phyloP scores from a whole-genome alignment of 768 basidiomycete genomes.

The Phylloporus rhodoxanthus region DNA sequence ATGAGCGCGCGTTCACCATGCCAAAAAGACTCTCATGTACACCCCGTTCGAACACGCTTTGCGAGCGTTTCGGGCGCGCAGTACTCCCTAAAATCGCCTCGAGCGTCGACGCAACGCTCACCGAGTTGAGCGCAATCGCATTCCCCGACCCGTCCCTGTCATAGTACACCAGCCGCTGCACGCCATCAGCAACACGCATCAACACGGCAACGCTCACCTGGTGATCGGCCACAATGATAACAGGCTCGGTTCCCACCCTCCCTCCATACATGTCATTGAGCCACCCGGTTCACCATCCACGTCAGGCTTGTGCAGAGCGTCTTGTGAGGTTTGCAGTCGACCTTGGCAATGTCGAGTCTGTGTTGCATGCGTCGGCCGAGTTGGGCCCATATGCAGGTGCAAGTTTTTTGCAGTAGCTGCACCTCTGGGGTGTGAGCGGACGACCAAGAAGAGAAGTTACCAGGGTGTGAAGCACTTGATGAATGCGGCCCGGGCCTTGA shows the following conservation, averaged over 20 bases:
- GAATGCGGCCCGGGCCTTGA: conserved; percentile 50
- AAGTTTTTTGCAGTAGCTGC: conserved; percentile 94
- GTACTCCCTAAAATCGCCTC: conserved; percentile 55
- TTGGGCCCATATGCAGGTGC: conserved; percentile 74
- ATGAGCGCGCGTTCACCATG: neutral
- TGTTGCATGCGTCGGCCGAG: conserved; percentile 67
- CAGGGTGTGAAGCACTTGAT: conserved; percentile 91
- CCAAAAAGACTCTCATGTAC: conserved; percentile 44
- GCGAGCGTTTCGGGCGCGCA: conserved; percentile 55
- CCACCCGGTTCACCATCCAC: conserved; percentile 46
- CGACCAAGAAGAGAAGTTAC: conserved; percentile 29
- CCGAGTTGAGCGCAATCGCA: conserved; percentile 48
- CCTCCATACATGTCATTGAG: conserved; percentile 89
- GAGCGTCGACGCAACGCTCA: conserved; percentile 61
- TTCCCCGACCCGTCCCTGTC: conserved; percentile 55
- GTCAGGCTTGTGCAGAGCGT: conserved; percentile 57
- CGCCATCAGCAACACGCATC: no score
- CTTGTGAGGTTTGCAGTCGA: conserved; percentile 80
- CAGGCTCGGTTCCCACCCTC: conserved; percentile 25
- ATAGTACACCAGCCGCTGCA: conserved; percentile 69
- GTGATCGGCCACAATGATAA: conserved; percentile 77
- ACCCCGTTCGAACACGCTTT: conserved; percentile 61
- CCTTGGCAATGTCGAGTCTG: conserved; percentile 73
- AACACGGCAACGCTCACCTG: no score
- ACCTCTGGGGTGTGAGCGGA: conserved; percentile 39